Percentiles rank a stretch among this genome's conserved stretches.
These are phyloP conservation scores for Inosperma sp. DNA, from an alignment of 768 basidiomycete genomes.

Conservation along the genomic window DNA sequence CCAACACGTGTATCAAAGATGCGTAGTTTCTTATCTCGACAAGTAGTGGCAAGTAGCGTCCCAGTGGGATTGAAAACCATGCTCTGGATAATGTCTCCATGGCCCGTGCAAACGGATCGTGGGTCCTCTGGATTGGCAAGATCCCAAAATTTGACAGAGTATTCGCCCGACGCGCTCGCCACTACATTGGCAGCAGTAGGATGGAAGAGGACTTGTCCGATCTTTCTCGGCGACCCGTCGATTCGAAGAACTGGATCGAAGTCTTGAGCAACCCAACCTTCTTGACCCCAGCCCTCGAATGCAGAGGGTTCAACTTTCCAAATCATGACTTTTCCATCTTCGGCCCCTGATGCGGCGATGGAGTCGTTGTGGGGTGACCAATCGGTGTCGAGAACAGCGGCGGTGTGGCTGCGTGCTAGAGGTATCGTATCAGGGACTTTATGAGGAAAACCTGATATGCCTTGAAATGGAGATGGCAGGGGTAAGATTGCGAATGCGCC, in stretches of 20 bases:
- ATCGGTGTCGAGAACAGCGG: constrained; percentile 87
- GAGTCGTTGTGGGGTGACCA: constrained; percentile 95
- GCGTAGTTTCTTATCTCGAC: constrained; percentile 86
- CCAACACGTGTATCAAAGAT: constrained; percentile 88
- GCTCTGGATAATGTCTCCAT: constrained; percentile 85
- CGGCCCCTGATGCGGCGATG: constrained; percentile 86
- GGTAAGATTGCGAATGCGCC: constrained; percentile 96
- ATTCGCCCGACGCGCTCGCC: constrained; percentile 76
- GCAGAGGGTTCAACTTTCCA: constrained; percentile 70
- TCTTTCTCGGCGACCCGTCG: constrained; percentile 78
- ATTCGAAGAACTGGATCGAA: constrained; percentile 81
- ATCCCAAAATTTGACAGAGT: constrained; percentile 90
- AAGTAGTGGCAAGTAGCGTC: constrained; percentile 80
- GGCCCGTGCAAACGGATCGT: constrained; percentile 59
- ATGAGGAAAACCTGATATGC: constrained; percentile 52
- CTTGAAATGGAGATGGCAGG: constrained; percentile 64
- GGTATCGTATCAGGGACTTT: constrained; percentile 93
- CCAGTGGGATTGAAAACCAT: constrained; percentile 80
- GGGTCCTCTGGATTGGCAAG: constrained; percentile 68
- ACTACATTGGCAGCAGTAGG: constrained; percentile 86
- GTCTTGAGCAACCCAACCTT: constrained; percentile 78
- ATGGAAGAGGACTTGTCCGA: constrained; percentile 93
- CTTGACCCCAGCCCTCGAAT: constrained; percentile 84
- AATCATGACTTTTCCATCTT: constrained; percentile 90
- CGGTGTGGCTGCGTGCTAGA: constrained; percentile 81